Evolutionary conservation across 2,329 filamentous ascomycete species (phyloP), one percentile per base, ranked within the genome.

Genomic region (Aspergillus niger): DNA sequence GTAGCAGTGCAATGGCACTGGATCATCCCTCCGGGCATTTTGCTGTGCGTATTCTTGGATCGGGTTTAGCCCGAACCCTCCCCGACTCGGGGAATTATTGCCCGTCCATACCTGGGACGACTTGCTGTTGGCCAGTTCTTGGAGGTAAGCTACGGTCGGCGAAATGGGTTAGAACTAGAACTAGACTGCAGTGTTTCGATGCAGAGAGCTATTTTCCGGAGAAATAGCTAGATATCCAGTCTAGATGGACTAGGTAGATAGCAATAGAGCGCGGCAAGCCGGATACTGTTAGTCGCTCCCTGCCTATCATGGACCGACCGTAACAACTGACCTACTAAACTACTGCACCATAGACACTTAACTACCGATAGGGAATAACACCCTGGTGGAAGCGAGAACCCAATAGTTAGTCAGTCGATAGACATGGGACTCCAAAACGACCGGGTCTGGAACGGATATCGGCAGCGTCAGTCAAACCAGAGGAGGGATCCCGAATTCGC

Each of bases 41-140:
- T 44, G 41, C 41, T 44, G 41, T 44, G 41, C 20, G 20, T 17
- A 28, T 32, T 39, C 28, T 55, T 55, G 52, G 36, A 41, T 55
- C 52, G 53, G 53, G 53, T 32, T 30, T 55, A 55, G 53, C 32
- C 53, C 52, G 51, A 53, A 30, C 28, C 30, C n/a, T 17, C 17
- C 4, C 51, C 17, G 38, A 53, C 22, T 53, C 51, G 51, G 51
- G 51, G 51, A 53, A 41, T 53, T 53, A 41, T 53, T 22, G 51
- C 32, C 32, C 32, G 32, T 36, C 32, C 51, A 30, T 24, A 36
- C 30, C 30, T 52, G 50, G 50, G 28, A 32, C 17, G 17, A 22
- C 28, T 30, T 30, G 1, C 28, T 30, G 28, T 30, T 30, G 28
- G 28, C 28, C 28, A 30, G 28, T 30, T 30, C 28, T 30, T 30